A percentile compares a stretch with the other conserved stretches of the same genome.
These are phyloP conservation scores for Backusella liffmaniae DNA, from an alignment of 192 early-diverging fungal species.

Conservation along the genomic window DNA sequence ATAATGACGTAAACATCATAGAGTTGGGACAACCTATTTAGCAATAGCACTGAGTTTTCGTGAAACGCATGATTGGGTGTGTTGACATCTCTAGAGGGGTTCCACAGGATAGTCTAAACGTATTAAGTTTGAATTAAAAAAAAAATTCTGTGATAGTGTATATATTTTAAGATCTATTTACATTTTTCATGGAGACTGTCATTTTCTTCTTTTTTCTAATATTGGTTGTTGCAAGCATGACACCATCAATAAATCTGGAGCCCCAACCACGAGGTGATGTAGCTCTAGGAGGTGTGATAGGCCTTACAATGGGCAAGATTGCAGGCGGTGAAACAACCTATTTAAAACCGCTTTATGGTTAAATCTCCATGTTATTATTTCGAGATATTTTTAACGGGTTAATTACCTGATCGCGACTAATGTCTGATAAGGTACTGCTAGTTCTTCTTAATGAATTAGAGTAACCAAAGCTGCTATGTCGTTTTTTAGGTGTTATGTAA, in stretches of 20 bases:
- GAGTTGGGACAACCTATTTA: conserved; percentile 47
- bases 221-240: conserved; percentile 17
- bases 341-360: not conserved
- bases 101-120: conserved; percentile 72
- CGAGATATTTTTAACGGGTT: not conserved
- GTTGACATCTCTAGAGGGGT: conserved; percentile 66
- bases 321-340: conserved; percentile 7
- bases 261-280: conserved; percentile 1
- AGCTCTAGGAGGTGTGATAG: not conserved
- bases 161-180: conserved; percentile 23
- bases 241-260: conserved; percentile 7
- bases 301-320: not conserved
- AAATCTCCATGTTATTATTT: not conserved
- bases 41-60: conserved; percentile 54
- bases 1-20: conserved; percentile 60
- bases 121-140: not conserved
- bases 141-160: not conserved
- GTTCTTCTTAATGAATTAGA: not conserved
- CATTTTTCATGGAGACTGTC: conserved; percentile 63
- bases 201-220: conserved; percentile 46
- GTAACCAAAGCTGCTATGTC: not conserved
- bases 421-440: conserved; percentile 1
- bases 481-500: not conserved
- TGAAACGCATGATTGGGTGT: conserved; percentile 71
- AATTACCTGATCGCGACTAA: not conserved